Evolutionary conservation across 2,329 filamentous ascomycete genomes (phyloP).

Genomic region (Diaporthe humulicola): DNA sequence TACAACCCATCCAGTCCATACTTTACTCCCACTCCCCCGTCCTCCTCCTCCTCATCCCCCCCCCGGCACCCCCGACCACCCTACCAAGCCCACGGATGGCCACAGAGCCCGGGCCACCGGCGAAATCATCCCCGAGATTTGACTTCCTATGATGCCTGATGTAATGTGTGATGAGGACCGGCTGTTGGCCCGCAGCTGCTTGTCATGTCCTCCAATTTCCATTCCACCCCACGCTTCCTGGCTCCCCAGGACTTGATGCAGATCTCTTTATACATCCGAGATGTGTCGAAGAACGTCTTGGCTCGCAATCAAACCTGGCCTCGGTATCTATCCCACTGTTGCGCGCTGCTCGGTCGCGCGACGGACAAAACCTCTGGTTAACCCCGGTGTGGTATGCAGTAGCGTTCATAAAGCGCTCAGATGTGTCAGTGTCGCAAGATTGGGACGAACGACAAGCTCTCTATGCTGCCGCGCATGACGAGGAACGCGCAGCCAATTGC

Average conservation of each 20-base stretch:
- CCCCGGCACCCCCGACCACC: not conserved
- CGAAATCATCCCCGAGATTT: slow-evolving; percentile 33
- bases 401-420: not conserved
- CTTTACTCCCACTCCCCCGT: slow-evolving; percentile 13
- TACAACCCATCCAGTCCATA: not conserved
- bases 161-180: slow-evolving; percentile 27
- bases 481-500: slow-evolving; percentile 10
- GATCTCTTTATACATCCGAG: slow-evolving; percentile 13
- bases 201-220: slow-evolving; percentile 36
- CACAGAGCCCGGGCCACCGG: slow-evolving; percentile 30
- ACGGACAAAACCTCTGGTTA: not conserved
- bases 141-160: slow-evolving; percentile 15
- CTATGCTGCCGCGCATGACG: slow-evolving; percentile 1
- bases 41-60: no score
- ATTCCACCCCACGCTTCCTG: slow-evolving; percentile 20
- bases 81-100: slow-evolving; percentile 4
- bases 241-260: not conserved
- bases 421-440: slow-evolving; percentile 15
- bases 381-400: not conserved
- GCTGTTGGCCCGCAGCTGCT: slow-evolving; percentile 21
- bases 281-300: not conserved
- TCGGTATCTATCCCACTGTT: not conserved
- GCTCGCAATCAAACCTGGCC: not conserved
- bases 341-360: not conserved
- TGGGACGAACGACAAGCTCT: slow-evolving; percentile 28